phyloP scores from a whole-genome alignment of 495 filamentous ascomycete species.

The Lophiostoma macrostomum region DNA sequence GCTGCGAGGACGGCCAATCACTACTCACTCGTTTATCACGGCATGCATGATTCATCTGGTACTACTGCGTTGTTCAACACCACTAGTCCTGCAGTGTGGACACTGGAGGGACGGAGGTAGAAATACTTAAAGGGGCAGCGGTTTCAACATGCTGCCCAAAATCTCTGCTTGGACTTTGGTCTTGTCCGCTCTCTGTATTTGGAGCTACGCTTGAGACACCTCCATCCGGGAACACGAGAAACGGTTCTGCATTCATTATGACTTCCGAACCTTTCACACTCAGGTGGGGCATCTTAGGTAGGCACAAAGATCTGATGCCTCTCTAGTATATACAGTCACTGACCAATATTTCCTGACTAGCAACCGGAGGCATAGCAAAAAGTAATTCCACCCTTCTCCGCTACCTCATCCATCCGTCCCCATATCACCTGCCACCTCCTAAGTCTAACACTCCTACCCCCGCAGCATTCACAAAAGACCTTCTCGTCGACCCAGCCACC shows the following conservation, averaged over 20 bases:
- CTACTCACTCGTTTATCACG: not conserved
- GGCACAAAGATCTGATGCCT: constrained; percentile 20
- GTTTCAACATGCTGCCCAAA: too few species aligned
- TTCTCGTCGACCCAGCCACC: constrained; percentile 70
- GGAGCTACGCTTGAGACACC: too few species aligned
- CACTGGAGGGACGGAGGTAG: too few species aligned
- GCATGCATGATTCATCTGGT: not conserved
- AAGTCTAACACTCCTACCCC: too few species aligned
- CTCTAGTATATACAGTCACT: constrained; percentile 1
- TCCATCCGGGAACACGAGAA: too few species aligned
- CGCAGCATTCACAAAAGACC: constrained; percentile 71
- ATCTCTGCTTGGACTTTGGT: too few species aligned
- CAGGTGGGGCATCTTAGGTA: constrained; percentile 76
- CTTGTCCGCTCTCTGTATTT: too few species aligned
- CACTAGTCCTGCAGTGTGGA: too few species aligned
- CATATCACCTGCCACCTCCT: too few species aligned
- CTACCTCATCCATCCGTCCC: not conserved
- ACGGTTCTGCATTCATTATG: constrained; percentile 21
- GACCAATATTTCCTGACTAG: constrained; percentile 16
- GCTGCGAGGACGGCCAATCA: not conserved
- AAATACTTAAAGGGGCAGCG: too few species aligned
- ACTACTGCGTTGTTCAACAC: not conserved
- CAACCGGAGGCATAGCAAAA: constrained; percentile 33
- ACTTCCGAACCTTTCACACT: constrained; percentile 53
- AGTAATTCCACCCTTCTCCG: constrained; percentile 9